Percentiles rank a stretch among this genome's conserved stretches.
These are phyloP conservation scores for Trametes hirsuta DNA, from an alignment of 1,284 basidiomycete genomes.

Conservation along the genomic window DNA sequence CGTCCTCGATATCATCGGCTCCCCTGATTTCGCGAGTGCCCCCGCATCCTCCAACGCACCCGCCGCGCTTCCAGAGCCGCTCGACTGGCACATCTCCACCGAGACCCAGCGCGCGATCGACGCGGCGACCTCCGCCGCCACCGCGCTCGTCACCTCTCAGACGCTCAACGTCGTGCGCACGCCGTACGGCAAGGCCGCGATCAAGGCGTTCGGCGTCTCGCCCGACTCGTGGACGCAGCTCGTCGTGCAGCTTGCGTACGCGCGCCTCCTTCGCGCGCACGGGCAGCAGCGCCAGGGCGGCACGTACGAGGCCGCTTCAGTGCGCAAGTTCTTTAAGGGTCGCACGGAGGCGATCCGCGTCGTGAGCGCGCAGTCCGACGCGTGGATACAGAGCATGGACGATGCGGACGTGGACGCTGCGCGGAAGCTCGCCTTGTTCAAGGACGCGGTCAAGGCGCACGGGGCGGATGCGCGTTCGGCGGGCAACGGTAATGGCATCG, in stretches of 20 bases:
- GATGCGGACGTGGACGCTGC: constrained; percentile 41
- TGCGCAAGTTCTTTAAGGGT: constrained; percentile 83
- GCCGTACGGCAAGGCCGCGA: constrained; percentile 83
- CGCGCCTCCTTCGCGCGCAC: constrained; percentile 53
- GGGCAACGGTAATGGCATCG: constrained; percentile 77
- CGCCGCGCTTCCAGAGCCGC: constrained; percentile 36
- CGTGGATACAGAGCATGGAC: constrained; percentile 80
- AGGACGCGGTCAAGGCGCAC: constrained; percentile 72
- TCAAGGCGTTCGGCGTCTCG: constrained; percentile 84
- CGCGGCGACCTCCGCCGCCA: constrained; percentile 59
- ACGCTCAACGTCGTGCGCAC: constrained; percentile 70
- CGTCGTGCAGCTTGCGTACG: constrained; percentile 86
- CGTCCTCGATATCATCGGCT: constrained; percentile 65
- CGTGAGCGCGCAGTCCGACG: constrained; percentile 70
- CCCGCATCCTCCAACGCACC: constrained; percentile 28
- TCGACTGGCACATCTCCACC: constrained; percentile 71
- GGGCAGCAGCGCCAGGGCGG: constrained; percentile 52
- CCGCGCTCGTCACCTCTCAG: constrained; percentile 69
- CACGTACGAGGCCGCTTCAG: constrained; percentile 91
- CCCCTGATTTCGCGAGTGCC: constrained; percentile 57
- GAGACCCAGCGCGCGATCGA: constrained; percentile 52
- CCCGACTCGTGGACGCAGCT: constrained; percentile 96
- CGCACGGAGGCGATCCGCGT: constrained; percentile 89
- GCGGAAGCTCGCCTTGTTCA: constrained; percentile 62
- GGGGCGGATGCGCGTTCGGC: constrained; percentile 70